A percentile compares a stretch with the other conserved stretches of the same genome.
phyloP scores from a whole-genome alignment of 495 filamentous ascomycete genomes.

The Acidiella bohemica region DNA sequence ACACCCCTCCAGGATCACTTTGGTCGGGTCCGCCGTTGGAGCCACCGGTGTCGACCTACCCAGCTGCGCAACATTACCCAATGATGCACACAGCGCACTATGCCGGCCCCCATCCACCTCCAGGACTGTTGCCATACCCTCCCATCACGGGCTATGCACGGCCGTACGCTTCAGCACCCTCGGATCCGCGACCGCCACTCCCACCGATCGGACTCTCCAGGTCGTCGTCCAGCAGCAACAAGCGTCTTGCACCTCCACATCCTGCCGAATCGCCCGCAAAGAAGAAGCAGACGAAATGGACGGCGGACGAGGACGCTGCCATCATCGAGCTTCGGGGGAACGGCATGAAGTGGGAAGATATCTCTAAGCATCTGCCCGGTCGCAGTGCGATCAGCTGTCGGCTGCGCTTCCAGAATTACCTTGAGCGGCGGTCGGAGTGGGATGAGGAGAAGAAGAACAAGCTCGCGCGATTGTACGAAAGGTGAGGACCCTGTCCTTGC shows the following conservation, averaged over 20 bases:
- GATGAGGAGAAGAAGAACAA: conserved; percentile 97
- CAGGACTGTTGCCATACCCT: neutral
- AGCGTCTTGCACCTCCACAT: conserved; percentile 35
- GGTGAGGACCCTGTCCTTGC: conserved; percentile 42
- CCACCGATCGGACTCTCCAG: too few species aligned
- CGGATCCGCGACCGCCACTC: conserved; percentile 9
- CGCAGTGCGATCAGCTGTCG: conserved; percentile 87
- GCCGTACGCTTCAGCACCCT: neutral
- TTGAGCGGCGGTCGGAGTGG: conserved; percentile 83
- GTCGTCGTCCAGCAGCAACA: too few species aligned
- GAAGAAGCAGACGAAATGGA: conserved; percentile 88
- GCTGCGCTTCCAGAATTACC: conserved; percentile 93
- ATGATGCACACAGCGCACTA: conserved; percentile 17
- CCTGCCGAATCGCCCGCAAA: conserved; percentile 67
- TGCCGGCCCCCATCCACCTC: conserved; percentile 3
- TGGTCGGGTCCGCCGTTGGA: conserved; percentile 4
- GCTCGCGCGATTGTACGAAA: conserved; percentile 83
- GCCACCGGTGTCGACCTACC: neutral
- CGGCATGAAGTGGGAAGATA: conserved; percentile 98
- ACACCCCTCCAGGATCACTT: conserved; percentile 5
- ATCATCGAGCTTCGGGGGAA: conserved; percentile 79
- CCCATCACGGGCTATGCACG: conserved; percentile 8
- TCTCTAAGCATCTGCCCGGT: conserved; percentile 76
- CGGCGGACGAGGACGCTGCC: conserved; percentile 71
- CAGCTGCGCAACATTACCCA: conserved; percentile 1